Evolutionary conservation across 2,329 filamentous ascomycete genomes (phyloP), one percentile per base, ranked within the genome.

Genomic region (Beauveria scarabaeidicola): DNA sequence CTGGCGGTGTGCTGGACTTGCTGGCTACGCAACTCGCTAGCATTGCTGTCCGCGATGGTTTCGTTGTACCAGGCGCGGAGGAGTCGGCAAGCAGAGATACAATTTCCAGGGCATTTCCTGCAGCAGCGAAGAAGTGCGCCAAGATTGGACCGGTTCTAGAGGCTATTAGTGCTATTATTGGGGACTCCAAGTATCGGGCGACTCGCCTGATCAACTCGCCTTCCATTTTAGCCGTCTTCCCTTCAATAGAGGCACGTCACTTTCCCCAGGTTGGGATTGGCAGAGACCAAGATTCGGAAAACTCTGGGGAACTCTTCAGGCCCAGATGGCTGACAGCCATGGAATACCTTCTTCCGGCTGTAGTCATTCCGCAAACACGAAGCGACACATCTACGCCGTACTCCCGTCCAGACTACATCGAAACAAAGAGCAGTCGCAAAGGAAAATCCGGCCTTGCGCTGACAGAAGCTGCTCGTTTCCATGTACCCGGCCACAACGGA

Each of bases 141-240:
- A 83, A 81, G 61, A 74, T 96, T 43, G 80, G 85, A 1, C 84
- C 85, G 10, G 82, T 96, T 19, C 75, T 97, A 7, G 87, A 91
- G 63, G 90, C 92, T 0, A 83, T 96, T 54, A 81, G 86, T 21
- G 81, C 86, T 50, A 88, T 97, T 52, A 82, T 96, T 53, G 82
- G 86, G 62, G 84, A 90, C 66, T 97, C 93, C 0, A 87, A 86
- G 65, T 89, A 87, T 71, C 84, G 91, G 58, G 86, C 90, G 10
- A 87, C 87, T 64, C 83, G 90, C 66, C 80, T 90, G 52, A 73
- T 88, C 47, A 86, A 82, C 61, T 87, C 88, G 1, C 87, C 87
- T 1, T 81, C 84, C 0, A 83, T 91, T 44, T 74, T 89, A 59
- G 83, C 86, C 21, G 81, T 89, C 11, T 89, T 91, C 62, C 87